Evolutionary conservation across 2,329 filamentous ascomycete genomes (phyloP), one percentile per base, ranked within the genome.

Genomic region (Ceratocystis lukuohia): DNA sequence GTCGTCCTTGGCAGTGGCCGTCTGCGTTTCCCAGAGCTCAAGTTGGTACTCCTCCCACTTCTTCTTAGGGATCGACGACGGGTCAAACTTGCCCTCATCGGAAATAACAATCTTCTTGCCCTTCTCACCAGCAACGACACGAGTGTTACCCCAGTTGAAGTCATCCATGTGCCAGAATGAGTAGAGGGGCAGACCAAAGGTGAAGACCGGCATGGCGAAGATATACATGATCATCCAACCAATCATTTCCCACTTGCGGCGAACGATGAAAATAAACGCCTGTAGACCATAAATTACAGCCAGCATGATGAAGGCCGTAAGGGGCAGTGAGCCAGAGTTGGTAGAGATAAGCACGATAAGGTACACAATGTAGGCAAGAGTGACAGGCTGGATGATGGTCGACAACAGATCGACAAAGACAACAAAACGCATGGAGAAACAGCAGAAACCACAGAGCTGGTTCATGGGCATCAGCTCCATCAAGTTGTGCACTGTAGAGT

Each of bases 81-180:
- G 93, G 74, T 99, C 94, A 74, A 97, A 99, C 76, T 96, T 96
- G 79, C 94, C 94, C 78, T 99, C 94, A 75, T 99, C 94, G 1
- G 91, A 90, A 70, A 99, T 88, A 71, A 99, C 85, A 69, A 97
- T 80, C 80, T 96, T 93, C 75, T 91, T 88, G 70, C 94, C 94
- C 75, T 88, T 87, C 75, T 99, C 94, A 74, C 94, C 94, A 6
- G 89, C 94, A 70, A 99, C 91, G 67, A 99, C 85, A 85, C 94
- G 93, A 50, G 94, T 99, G 77, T 96, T 99, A 77, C 94, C 94
- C 94, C 94, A 99, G 72, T 88, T 89, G 84, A 99, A 99, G 78
- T 99, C 94, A 76, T 99, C 94, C 94, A 97, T 97, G 78, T 96
- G 84, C 94, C 94, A 99, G 83, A 99, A 99, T 62, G 93, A 83